Percentiles rank a stretch among this genome's conserved stretches.
Conservation (phyloP, 139 green algal genomes). For the Penium margaritaceum region DNA sequence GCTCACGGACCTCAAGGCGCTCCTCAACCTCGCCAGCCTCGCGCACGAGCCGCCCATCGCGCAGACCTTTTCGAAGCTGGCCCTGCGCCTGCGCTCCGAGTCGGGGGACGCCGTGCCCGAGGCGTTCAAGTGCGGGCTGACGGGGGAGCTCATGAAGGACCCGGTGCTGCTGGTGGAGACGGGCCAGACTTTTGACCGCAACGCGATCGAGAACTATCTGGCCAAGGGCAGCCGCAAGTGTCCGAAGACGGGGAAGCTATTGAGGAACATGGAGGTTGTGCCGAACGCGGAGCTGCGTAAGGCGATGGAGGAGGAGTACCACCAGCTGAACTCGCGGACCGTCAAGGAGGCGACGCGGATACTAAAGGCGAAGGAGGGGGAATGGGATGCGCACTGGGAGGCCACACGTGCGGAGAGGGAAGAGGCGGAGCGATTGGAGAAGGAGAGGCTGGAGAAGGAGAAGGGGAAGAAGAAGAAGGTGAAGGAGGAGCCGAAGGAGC, state of each 20-base stretch:
- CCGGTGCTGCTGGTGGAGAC: slow-evolving; percentile 48
- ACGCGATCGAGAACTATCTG: slow-evolving; percentile 37
- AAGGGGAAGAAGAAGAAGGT: slow-evolving; percentile 3
- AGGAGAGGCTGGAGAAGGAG: not conserved
- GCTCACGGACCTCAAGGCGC: slow-evolving; percentile 18
- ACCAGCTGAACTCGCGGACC: slow-evolving; percentile 9
- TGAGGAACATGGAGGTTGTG: slow-evolving; percentile 18
- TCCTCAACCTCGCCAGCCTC: slow-evolving; percentile 11
- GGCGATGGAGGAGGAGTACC: slow-evolving; percentile 25
- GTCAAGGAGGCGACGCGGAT: not conserved
- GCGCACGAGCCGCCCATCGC: slow-evolving; percentile 3
- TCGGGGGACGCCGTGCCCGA: not conserved
- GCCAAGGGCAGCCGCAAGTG: slow-evolving; percentile 28
- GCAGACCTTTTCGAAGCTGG: slow-evolving; percentile 18
- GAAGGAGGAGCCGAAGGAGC: slow-evolving; percentile 6
- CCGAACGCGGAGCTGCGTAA: slow-evolving; percentile 12
- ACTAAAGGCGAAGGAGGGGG: too few relatives aligned
- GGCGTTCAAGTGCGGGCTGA: slow-evolving; percentile 41
- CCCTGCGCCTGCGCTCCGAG: slow-evolving; percentile 4
- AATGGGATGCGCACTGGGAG: too few relatives aligned
- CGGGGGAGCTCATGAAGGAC: slow-evolving; percentile 44
- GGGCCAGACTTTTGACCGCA: slow-evolving; percentile 44
- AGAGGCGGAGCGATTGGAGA: slow-evolving; percentile 6
- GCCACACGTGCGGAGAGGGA: too few relatives aligned
- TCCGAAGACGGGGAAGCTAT: slow-evolving; percentile 15